Base-by-base conservation (phyloP, 2,329 filamentous ascomycete species). In the Fusarium agapanthi region DNA sequence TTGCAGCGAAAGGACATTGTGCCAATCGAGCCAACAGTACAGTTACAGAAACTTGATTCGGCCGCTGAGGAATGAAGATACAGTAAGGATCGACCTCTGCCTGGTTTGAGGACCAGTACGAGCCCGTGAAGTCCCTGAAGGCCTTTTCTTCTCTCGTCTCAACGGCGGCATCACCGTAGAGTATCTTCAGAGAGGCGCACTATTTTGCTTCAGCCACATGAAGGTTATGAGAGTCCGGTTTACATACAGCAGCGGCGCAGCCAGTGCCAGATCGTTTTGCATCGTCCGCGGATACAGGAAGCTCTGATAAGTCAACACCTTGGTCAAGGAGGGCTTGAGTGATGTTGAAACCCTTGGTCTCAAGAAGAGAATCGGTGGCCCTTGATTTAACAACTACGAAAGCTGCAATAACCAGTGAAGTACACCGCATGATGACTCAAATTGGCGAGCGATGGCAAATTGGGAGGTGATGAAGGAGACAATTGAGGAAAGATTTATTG, bases 1-100 rank as follows among this genome's bases (percentile, higher is more conserved):
- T 83, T 37, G 83, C 80, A 1, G 85, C 83, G 71, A 72, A 74
- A 2, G 71, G 60, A 35, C 70, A 74, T 35, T 63, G 56, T 6
- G 57, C 44, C n/a, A 71, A 34, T 8, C 70, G 66, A 20, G 71
- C 48, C 13, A 73, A 14, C 2, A 73, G 41, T 3, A 73, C 35
- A 12, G 51, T 18, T 13, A 71, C 47, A 3, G 71, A 71, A 10
- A 69, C 41, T 1, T 73, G 51, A 5, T 7, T 44, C 6, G 53
- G 28, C n/a, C 34, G 40, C 11, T 47, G 50, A n/a, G 70, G 70
- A 24, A 69, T 51, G 54, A 73, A 73, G 32, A 69, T 69, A n/a
- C 69, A 73, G 12, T 51, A 53, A 11, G 70, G 69, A 1, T 45
- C 57, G n/a, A 69, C 57, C 1, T 66, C 70, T 6, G 47, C 57